These are phyloP conservation scores for Voacanga thouarsii DNA, from an alignment of 257 asterid species.

Conservation along the genomic window DNA sequence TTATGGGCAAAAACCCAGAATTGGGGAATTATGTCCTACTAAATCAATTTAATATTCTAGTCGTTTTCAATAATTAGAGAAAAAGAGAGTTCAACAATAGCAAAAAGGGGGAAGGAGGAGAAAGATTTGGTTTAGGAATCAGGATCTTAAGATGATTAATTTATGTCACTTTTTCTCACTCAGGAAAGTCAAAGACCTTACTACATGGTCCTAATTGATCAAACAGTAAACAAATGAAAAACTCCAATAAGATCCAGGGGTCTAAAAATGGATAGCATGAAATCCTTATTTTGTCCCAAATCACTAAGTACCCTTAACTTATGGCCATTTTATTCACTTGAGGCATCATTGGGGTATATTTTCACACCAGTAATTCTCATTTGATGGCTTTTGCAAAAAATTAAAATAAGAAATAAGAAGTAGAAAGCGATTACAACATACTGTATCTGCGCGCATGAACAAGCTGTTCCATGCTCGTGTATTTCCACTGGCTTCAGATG, in stretches of 20 bases:
- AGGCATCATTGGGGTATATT: neutral
- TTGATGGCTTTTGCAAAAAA: neutral
- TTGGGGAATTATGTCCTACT: no score
- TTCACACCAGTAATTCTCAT: neutral
- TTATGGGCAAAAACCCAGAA: no score
- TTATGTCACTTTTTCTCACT: no score
- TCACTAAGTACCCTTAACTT: neutral
- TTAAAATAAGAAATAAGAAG: no score
- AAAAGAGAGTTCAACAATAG: neutral
- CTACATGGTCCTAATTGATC: neutral
- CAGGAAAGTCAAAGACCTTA: neutral
- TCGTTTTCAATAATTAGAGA: no score
- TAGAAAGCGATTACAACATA: constrained; percentile 27
- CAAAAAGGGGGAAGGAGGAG: neutral
- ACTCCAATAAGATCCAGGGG: neutral
- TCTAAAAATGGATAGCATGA: neutral
- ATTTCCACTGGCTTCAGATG: constrained; percentile 84
- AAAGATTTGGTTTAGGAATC: no score
- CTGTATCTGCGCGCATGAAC: constrained; percentile 91
- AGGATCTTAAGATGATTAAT: no score
- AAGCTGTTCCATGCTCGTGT: constrained; percentile 85
- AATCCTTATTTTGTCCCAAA: neutral
- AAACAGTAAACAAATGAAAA: neutral
- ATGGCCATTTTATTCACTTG: neutral
- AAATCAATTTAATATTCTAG: no score